Evolutionary conservation across 2,329 filamentous ascomycete genomes (phyloP).

Genomic region (Aureobasidium sp.): DNA sequence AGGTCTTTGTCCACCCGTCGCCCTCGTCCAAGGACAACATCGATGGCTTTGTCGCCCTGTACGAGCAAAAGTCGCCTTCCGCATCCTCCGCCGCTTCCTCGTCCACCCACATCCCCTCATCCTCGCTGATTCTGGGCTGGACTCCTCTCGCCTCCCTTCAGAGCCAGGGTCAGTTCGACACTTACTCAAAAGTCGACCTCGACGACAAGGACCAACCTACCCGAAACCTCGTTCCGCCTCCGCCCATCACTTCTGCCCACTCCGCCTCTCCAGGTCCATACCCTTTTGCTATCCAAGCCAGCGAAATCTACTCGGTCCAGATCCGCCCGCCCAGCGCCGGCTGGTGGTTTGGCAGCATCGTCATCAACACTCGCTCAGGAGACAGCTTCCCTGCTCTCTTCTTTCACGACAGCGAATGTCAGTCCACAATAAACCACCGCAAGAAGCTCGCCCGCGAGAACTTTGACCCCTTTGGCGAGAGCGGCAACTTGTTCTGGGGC

Average conservation of each 20-base stretch:
- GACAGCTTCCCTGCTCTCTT: constrained; percentile 94
- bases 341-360: constrained; percentile 96
- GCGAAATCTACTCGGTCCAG: constrained; percentile 81
- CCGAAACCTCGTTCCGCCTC: constrained; percentile 81
- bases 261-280: constrained; percentile 66
- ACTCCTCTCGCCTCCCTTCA: constrained; percentile 73
- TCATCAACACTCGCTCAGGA: constrained; percentile 84
- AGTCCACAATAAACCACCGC: constrained; percentile 89
- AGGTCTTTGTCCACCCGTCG: constrained; percentile 92
- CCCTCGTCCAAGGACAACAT: constrained; percentile 95
- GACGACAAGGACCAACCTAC: constrained; percentile 73
- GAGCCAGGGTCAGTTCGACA: constrained; percentile 67
- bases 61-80: constrained; percentile 68
- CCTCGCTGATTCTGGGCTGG: constrained; percentile 84
- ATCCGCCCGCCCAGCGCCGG: constrained; percentile 87
- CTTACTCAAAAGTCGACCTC: constrained; percentile 93
- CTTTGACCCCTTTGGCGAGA: constrained; percentile 73
- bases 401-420: constrained; percentile 95
- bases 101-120: constrained; percentile 42
- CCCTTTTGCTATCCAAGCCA: constrained; percentile 84
- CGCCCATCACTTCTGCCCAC: constrained; percentile 75
- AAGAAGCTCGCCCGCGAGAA: constrained; percentile 74
- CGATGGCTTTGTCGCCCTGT: constrained; percentile 79
- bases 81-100: constrained; percentile 31
- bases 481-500: constrained; percentile 90